Percentiles rank a stretch among this genome's conserved stretches.
Evolutionary conservation across 169 alveolate species (phyloP).

Genomic region (Eimeria necatrix): DNA sequence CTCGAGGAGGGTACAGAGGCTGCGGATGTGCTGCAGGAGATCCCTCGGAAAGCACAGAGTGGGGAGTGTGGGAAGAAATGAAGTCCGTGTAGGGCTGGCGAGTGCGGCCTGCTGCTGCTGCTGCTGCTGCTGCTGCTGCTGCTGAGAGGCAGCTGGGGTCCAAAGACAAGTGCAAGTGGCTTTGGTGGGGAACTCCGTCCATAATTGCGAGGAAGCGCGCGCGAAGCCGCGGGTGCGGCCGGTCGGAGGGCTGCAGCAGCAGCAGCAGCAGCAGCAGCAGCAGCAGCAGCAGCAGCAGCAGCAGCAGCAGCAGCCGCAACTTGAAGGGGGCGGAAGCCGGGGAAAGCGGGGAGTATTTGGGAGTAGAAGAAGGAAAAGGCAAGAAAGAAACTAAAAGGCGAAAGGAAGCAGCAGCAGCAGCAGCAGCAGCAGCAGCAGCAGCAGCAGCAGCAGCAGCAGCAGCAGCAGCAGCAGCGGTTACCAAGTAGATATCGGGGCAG

Average conservation of each 20-base stretch:
- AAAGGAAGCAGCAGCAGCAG: too few species aligned
- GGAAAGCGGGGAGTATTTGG: not conserved
- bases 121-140: not conserved
- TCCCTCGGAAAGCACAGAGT: constrained; percentile 62
- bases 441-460: not conserved
- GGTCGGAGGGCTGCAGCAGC: constrained; percentile 64
- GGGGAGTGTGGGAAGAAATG: constrained; percentile 74
- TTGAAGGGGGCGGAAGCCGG: not conserved
- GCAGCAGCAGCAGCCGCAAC: not conserved
- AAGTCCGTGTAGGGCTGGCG: constrained; percentile 73
- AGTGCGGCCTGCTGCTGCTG: too few species aligned
- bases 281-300: constrained; percentile 32
- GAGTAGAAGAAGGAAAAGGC: not conserved
- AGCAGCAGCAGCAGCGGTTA: not conserved
- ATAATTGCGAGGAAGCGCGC: constrained; percentile 70
- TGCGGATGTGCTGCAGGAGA: not conserved
- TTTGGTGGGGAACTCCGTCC: constrained; percentile 55
- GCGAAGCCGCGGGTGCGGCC: constrained; percentile 73
- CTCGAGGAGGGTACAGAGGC: too few species aligned
- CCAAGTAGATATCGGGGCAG: constrained; percentile 74
- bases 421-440: too few species aligned
- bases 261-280: too few species aligned
- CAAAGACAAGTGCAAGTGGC: constrained; percentile 18
- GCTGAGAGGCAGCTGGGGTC: not conserved
- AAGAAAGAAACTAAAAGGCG: not conserved